phyloP scores from a whole-genome alignment of 805 yeast genomes.

The Yarrowia yakushimensis region DNA sequence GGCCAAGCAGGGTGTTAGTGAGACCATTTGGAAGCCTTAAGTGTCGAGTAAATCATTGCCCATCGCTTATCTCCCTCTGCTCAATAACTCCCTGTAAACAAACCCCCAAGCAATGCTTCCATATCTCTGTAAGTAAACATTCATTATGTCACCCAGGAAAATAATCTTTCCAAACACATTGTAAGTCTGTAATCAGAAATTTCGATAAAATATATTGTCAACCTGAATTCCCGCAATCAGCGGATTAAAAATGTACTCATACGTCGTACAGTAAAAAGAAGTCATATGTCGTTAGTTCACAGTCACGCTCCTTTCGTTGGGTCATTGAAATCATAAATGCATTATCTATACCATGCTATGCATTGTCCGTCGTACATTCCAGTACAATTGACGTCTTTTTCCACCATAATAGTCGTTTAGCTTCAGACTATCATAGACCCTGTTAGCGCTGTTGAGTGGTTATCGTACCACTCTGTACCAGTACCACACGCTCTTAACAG shows the following conservation, averaged over 20 bases:
- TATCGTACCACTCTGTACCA: too few species aligned
- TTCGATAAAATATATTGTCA: too few species aligned
- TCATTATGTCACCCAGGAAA: too few species aligned
- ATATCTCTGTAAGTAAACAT: background rate
- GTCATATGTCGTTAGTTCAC: too few species aligned
- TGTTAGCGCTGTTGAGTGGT: slow-evolving; percentile 10
- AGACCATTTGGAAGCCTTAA: slow-evolving; percentile 12
- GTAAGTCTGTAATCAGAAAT: too few species aligned
- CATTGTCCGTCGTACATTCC: slow-evolving; percentile 16
- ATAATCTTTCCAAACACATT: too few species aligned
- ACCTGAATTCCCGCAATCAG: too few species aligned
- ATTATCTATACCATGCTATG: slow-evolving; percentile 17
- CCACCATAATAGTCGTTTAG: background rate
- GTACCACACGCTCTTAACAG: background rate
- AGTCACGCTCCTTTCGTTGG: too few species aligned
- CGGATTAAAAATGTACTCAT: too few species aligned
- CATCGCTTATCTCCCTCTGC: background rate
- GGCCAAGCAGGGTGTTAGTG: background rate
- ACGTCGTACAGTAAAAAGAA: too few species aligned
- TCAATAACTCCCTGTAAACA: background rate
- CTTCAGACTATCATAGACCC: background rate
- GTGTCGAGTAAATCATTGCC: background rate
- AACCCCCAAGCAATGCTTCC: background rate
- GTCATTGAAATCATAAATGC: background rate
- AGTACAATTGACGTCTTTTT: slow-evolving; percentile 1